These are phyloP conservation scores for Chaetoceros muelleri DNA, from an alignment of 108 stramenopile species.

Conservation along the genomic window DNA sequence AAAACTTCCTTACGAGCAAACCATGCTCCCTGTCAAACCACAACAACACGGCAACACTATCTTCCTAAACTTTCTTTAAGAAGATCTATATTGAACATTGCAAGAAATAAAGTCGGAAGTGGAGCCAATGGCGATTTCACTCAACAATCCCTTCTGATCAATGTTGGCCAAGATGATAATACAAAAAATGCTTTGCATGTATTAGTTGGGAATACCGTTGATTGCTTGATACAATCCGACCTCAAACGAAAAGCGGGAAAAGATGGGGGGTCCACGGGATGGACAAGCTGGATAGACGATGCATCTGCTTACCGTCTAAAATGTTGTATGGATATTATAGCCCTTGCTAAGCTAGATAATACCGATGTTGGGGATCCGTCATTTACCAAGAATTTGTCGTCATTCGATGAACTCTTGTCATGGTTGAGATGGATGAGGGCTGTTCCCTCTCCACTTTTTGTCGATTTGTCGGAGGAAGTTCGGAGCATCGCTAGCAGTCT, in stretches of 20 bases:
- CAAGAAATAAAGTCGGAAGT: too few relatives aligned
- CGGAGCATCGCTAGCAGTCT: conserved; percentile 15
- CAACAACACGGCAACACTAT: too few relatives aligned
- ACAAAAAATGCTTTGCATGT: not conserved
- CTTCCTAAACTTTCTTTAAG: too few relatives aligned
- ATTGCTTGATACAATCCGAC: not conserved
- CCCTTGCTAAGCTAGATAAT: conserved; percentile 3
- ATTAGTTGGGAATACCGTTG: not conserved
- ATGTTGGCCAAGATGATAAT: too few relatives aligned
- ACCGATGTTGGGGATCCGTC: not conserved
- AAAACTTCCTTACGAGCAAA: too few relatives aligned
- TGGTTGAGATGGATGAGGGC: conserved; percentile 79
- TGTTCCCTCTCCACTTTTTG: conserved; percentile 40
- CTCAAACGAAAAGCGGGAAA: not conserved
- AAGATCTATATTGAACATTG: too few relatives aligned
- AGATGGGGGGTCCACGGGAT: not conserved
- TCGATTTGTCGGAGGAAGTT: conserved; percentile 47
- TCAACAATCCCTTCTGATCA: too few relatives aligned
- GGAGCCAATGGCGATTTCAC: too few relatives aligned
- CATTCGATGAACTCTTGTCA: conserved; percentile 28
- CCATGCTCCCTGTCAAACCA: too few relatives aligned
- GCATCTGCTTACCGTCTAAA: conserved; percentile 38
- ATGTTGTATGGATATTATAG: conserved; percentile 32
- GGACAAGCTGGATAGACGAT: conserved; percentile 67
- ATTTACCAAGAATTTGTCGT: conserved; percentile 13